Conservation (phyloP, 179 eudicot genomes). For the Heliamphora ciliata region DNA sequence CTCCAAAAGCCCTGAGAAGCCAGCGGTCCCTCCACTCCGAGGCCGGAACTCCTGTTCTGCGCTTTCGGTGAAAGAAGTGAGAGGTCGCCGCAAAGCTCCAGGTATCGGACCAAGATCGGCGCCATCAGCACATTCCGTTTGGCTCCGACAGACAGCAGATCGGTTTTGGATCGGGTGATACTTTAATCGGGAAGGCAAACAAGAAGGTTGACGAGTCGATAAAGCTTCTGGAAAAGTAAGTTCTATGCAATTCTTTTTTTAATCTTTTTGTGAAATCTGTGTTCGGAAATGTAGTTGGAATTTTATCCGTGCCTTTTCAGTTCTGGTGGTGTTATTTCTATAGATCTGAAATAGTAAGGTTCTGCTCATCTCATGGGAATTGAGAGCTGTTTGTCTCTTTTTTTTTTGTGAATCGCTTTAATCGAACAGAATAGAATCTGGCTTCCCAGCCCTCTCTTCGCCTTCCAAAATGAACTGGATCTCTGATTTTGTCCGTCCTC, state of each 20-base stretch:
- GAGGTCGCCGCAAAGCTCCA: slow-evolving; percentile 40
- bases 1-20: slow-evolving; percentile 46
- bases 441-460: too few relatives aligned
- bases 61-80: slow-evolving; percentile 45
- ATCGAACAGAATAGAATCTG: too few relatives aligned
- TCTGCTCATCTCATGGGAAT: background rate
- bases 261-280: background rate
- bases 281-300: background rate
- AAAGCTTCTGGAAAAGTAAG: slow-evolving; percentile 54
- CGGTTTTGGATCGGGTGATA: background rate
- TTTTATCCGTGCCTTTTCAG: slow-evolving; percentile 3
- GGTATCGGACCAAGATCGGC: slow-evolving; percentile 15
- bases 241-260: background rate
- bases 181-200: slow-evolving; percentile 14
- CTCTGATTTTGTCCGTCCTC: too few relatives aligned
- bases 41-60: slow-evolving; percentile 32
- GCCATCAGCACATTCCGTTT: slow-evolving; percentile 2
- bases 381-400: background rate
- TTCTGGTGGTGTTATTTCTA: background rate
- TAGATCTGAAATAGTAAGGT: background rate
- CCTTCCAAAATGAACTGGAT: too few relatives aligned
- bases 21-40: slow-evolving; percentile 24
- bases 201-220: slow-evolving; percentile 17
- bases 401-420: background rate
- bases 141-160: background rate